Evolutionary conservation across 495 filamentous ascomycete genomes (phyloP).

Genomic region (Xylaria cubensis): DNA sequence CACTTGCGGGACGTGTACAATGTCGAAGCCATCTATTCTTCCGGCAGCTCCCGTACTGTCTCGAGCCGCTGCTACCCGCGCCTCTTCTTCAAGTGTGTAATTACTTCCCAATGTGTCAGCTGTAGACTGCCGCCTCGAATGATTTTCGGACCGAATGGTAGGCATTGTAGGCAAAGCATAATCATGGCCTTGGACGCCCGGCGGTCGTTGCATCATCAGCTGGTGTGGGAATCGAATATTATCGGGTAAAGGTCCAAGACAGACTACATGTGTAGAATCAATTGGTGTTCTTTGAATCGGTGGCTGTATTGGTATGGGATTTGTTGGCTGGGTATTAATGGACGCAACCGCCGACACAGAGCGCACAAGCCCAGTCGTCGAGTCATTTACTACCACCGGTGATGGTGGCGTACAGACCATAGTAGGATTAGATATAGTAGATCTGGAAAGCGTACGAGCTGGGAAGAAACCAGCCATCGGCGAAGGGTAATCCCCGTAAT

Average conservation of each 20-base stretch:
- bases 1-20: slow-evolving; percentile 59
- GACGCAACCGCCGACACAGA: slow-evolving; percentile 44
- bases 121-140: slow-evolving; percentile 42
- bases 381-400: slow-evolving; percentile 40
- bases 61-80: slow-evolving; percentile 43
- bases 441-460: slow-evolving; percentile 37
- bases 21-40: slow-evolving; percentile 46
- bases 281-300: slow-evolving; percentile 55
- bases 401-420: slow-evolving; percentile 46
- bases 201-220: slow-evolving; percentile 45
- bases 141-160: slow-evolving; percentile 7
- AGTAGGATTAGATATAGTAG: slow-evolving; percentile 39
- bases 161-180: slow-evolving; percentile 33
- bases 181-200: slow-evolving; percentile 41
- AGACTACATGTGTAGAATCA: slow-evolving; percentile 57
- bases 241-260: slow-evolving; percentile 57
- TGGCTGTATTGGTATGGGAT: slow-evolving; percentile 40
- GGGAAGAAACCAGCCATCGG: slow-evolving; percentile 48
- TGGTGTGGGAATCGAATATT: slow-evolving; percentile 54
- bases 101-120: slow-evolving; percentile 57
- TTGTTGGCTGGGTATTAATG: slow-evolving; percentile 38
- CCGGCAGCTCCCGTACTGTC: slow-evolving; percentile 23
- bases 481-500: slow-evolving; percentile 46
- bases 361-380: slow-evolving; percentile 43
- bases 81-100: slow-evolving; percentile 58